Conservation (phyloP, 805 yeast genomes). For the Suhomyces pyralidae region DNA sequence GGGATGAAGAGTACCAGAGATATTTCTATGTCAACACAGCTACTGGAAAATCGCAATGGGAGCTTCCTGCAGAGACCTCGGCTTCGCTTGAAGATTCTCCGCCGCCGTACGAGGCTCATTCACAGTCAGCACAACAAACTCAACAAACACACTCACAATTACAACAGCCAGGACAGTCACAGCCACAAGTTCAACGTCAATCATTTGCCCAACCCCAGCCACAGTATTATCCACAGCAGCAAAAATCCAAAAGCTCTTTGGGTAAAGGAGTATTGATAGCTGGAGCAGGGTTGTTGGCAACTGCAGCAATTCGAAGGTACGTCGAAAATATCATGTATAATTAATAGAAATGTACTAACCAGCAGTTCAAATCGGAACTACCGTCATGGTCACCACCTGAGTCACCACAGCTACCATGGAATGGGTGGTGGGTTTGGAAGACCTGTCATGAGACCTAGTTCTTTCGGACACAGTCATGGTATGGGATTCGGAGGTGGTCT, state of each 20-base stretch:
- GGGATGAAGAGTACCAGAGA: slow-evolving; percentile 29
- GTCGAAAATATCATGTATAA: no score
- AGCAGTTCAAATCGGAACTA: background rate
- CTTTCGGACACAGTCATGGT: background rate
- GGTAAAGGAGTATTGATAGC: slow-evolving; percentile 1
- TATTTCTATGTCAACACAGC: slow-evolving; percentile 24
- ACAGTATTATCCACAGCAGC: background rate
- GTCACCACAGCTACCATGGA: background rate
- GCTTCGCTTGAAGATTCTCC: background rate
- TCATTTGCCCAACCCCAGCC: background rate
- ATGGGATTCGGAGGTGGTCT: slow-evolving; percentile 1
- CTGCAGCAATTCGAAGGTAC: background rate
- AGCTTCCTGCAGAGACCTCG: slow-evolving; percentile 11
- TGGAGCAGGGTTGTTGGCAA: background rate
- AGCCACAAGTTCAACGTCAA: background rate
- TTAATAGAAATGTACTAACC: no score
- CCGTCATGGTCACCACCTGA: background rate
- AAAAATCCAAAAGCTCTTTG: background rate
- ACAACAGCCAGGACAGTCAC: background rate
- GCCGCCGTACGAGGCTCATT: slow-evolving; percentile 1
- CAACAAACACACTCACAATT: background rate
- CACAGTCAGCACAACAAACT: background rate
- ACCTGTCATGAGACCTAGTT: background rate
- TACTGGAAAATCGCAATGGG: slow-evolving; percentile 33
- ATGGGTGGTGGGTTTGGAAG: background rate